These are phyloP conservation scores for Cryphonectria parasitica DNA, from an alignment of 2,329 filamentous ascomycete species.

Conservation along the genomic window DNA sequence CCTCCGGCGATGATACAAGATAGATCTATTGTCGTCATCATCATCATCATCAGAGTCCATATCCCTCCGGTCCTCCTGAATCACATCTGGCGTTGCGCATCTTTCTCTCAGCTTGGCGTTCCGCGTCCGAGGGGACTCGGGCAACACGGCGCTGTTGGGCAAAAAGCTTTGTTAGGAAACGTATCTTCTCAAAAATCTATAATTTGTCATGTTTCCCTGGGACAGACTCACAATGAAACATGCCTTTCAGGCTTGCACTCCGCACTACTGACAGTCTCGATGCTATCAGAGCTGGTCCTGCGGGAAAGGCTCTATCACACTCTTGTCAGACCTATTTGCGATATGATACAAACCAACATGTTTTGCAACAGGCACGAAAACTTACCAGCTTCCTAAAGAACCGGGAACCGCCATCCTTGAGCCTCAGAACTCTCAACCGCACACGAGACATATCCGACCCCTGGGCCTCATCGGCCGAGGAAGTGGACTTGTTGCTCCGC, in stretches of 20 bases:
- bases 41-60: background rate
- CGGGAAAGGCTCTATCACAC: background rate
- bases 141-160: background rate
- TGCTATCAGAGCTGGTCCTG: background rate
- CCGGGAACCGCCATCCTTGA: background rate
- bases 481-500: background rate
- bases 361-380: background rate
- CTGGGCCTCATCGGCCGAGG: background rate
- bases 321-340: background rate
- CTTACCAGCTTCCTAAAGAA: background rate
- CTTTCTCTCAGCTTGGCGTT: background rate
- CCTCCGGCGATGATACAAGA: background rate
- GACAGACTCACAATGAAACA: background rate
- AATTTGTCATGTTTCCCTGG: too few relatives aligned
- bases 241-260: background rate
- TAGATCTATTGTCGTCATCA: background rate
- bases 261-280: background rate
- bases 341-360: background rate
- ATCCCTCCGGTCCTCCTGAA: background rate
- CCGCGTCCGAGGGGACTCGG: background rate
- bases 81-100: background rate
- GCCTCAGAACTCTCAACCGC: background rate
- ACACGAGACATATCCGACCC: background rate
- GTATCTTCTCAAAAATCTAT: too few relatives aligned
- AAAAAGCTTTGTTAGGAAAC: background rate